A percentile compares a stretch with the other conserved stretches of the same genome.
Conservation (phyloP, 2,329 filamentous ascomycete genomes). For the Aspergillus japonicus region DNA sequence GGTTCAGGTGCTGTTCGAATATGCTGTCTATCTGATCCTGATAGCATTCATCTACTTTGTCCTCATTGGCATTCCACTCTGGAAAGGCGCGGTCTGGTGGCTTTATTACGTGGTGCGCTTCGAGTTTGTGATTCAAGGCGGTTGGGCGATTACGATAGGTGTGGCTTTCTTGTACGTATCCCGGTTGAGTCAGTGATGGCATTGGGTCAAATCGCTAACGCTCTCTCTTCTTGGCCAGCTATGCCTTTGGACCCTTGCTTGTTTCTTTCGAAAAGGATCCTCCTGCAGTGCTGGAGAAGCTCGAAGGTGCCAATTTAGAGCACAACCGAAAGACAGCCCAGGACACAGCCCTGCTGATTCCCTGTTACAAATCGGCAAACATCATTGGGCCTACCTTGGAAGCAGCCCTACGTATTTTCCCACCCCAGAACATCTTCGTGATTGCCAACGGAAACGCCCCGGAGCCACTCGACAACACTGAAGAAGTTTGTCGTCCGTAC, state of each 20-base stretch:
- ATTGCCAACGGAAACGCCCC: conserved; percentile 52
- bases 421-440: conserved; percentile 46
- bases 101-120: conserved; percentile 42
- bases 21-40: conserved; percentile 37
- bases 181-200: no score
- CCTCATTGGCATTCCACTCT: conserved; percentile 47
- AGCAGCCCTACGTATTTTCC: conserved; percentile 49
- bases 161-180: conserved; percentile 35
- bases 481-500: conserved; percentile 45
- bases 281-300: conserved; percentile 10
- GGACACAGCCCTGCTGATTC: conserved; percentile 46
- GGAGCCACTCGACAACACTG: conserved; percentile 49
- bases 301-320: conserved; percentile 11
- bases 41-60: conserved; percentile 47
- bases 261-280: conserved; percentile 35
- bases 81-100: conserved; percentile 48
- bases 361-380: conserved; percentile 49
- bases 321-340: conserved; percentile 20
- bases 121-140: conserved; percentile 43
- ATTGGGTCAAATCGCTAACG: not conserved
- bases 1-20: conserved; percentile 41
- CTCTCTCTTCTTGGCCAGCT: conserved; percentile 16
- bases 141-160: conserved; percentile 42
- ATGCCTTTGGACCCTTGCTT: conserved; percentile 32
- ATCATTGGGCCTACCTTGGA: conserved; percentile 46